Conservation (phyloP, 495 filamentous ascomycete species). For the Hypoxylon trugodes region DNA sequence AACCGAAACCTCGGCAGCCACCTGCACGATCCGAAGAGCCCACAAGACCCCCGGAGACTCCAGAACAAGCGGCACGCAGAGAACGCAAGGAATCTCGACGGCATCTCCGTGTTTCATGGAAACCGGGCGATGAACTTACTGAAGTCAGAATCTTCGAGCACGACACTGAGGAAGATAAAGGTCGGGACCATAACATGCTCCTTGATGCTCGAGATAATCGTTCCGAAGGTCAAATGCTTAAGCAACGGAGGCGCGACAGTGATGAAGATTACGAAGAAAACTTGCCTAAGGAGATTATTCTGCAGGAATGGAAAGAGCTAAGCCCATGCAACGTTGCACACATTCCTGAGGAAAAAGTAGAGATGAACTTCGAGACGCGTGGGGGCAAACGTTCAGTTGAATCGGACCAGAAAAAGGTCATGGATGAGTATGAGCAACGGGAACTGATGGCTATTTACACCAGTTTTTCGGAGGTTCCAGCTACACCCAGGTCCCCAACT, state of each 20-base stretch:
- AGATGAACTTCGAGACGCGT: slow-evolving; percentile 67
- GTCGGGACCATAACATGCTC: slow-evolving; percentile 70
- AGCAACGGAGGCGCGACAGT: slow-evolving; percentile 66
- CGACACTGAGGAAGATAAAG: slow-evolving; percentile 76
- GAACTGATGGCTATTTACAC: slow-evolving; percentile 87
- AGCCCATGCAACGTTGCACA: neutral
- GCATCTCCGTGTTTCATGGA: slow-evolving; percentile 69
- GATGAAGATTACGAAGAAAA: slow-evolving; percentile 63
- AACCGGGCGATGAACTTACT: slow-evolving; percentile 74
- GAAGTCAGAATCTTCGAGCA: slow-evolving; percentile 78
- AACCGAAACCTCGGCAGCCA: slow-evolving; percentile 45
- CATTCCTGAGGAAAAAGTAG: slow-evolving; percentile 1
- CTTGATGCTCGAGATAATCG: slow-evolving; percentile 75
- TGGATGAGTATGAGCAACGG: slow-evolving; percentile 75
- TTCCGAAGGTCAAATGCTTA: slow-evolving; percentile 82
- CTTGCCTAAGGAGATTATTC: slow-evolving; percentile 31
- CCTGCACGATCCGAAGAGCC: slow-evolving; percentile 59
- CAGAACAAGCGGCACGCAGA: slow-evolving; percentile 75
- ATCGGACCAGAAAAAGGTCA: slow-evolving; percentile 72
- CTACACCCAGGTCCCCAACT: slow-evolving; percentile 76
- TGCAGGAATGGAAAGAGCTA: slow-evolving; percentile 45
- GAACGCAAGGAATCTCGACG: slow-evolving; percentile 81
- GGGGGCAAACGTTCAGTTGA: slow-evolving; percentile 66
- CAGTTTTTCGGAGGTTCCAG: slow-evolving; percentile 75
- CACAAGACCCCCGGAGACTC: slow-evolving; percentile 66